Percentiles rank a stretch among this genome's conserved stretches.
phyloP scores from a whole-genome alignment of 2,329 filamentous ascomycete species.

The Thielaviopsis euricoi region DNA sequence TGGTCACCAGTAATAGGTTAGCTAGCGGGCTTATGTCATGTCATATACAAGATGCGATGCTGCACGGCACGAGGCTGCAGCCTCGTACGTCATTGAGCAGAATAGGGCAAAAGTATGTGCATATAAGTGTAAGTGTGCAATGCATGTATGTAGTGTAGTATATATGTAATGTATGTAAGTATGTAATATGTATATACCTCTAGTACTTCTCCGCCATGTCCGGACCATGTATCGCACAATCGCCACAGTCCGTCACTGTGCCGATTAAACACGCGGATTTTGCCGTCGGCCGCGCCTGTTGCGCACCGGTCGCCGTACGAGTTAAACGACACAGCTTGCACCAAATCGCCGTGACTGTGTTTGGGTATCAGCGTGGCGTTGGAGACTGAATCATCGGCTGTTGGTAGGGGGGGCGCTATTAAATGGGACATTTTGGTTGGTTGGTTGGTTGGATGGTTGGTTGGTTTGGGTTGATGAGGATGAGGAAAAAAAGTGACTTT shows the following conservation, averaged over 20 bases:
- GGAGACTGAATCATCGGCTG: slow-evolving; percentile 25
- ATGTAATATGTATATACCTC: slow-evolving; percentile 46
- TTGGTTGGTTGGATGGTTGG: neutral
- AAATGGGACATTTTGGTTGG: slow-evolving; percentile 10
- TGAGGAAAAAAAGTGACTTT: too few species aligned
- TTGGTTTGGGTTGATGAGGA: neutral
- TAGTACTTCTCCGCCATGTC: slow-evolving; percentile 77
- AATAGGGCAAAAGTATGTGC: neutral
- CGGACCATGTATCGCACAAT: slow-evolving; percentile 73
- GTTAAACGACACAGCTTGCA: slow-evolving; percentile 79
- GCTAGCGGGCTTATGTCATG: neutral
- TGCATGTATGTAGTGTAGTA: too few species aligned
- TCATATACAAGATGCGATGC: too few species aligned
- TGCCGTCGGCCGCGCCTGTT: slow-evolving; percentile 81
- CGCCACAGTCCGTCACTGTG: slow-evolving; percentile 65
- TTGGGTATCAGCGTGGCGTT: slow-evolving; percentile 46
- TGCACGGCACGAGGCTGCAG: neutral
- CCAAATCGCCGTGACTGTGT: slow-evolving; percentile 63
- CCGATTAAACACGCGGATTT: slow-evolving; percentile 78
- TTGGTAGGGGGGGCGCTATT: slow-evolving; percentile 10
- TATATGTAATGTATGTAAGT: too few species aligned
- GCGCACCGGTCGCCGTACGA: slow-evolving; percentile 83
- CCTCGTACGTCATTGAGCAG: too few species aligned
- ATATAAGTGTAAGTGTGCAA: too few species aligned
- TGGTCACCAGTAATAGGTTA: too few species aligned